phyloP scores from a whole-genome alignment of 257 asterid genomes.

The Capsicum chinense region DNA sequence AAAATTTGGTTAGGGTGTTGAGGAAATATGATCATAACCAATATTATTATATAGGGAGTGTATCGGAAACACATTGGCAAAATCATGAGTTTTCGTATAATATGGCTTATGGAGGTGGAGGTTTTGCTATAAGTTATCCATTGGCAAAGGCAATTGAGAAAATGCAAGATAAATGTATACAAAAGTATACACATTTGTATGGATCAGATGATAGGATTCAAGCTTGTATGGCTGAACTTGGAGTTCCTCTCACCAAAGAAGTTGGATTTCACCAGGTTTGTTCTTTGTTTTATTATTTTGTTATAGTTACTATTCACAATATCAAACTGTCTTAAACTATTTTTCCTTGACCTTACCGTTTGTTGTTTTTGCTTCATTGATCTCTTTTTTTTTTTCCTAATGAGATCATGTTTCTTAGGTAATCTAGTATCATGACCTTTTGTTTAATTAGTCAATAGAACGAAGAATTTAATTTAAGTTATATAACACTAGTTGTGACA shows the following conservation, averaged over 20 bases:
- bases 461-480: background rate
- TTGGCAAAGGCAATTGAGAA: conserved; percentile 44
- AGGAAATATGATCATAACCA: conserved; percentile 47
- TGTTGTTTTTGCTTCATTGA: too few species aligned
- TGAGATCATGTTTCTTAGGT: background rate
- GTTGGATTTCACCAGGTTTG: conserved; percentile 50
- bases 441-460: background rate
- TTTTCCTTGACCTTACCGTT: too few species aligned
- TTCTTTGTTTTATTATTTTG: background rate
- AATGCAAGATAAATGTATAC: conserved; percentile 47
- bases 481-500: background rate
- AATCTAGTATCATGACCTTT: background rate
- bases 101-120: conserved; percentile 58
- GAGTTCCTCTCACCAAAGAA: conserved; percentile 47
- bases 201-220: conserved; percentile 53
- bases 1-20: conserved; percentile 48
- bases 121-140: conserved; percentile 51
- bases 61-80: conserved; percentile 50
- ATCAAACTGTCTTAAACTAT: too few species aligned
- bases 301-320: too few species aligned
- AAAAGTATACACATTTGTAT: conserved; percentile 45
- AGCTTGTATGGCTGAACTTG: conserved; percentile 50
- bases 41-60: conserved; percentile 46
- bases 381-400: background rate
- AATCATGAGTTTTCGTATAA: conserved; percentile 42